A percentile compares a stretch with the other conserved stretches of the same genome.
phyloP scores from a whole-genome alignment of 441 rosid species.

The Daphne laureola region DNA sequence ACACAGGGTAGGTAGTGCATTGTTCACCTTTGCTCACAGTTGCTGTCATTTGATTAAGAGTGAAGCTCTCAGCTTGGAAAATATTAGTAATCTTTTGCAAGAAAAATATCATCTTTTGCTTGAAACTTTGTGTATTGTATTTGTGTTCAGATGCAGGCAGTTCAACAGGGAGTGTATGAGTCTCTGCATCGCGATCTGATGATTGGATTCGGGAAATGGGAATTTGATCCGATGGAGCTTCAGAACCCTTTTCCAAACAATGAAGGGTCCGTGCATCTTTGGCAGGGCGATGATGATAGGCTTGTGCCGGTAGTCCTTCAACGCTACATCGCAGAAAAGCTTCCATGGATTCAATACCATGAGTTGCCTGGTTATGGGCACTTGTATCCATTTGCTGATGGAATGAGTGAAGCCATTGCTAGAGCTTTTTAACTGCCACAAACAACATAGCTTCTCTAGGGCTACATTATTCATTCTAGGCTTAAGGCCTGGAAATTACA shows the following conservation, averaged over 20 bases:
- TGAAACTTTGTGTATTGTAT: no score
- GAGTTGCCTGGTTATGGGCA: constrained; percentile 50
- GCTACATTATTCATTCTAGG: no score
- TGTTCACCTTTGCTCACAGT: neutral
- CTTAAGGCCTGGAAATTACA: no score
- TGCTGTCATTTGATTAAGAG: neutral
- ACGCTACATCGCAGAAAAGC: constrained; percentile 33
- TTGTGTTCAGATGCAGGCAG: constrained; percentile 19
- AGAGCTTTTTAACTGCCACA: constrained; percentile 18
- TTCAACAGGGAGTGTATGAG: constrained; percentile 45
- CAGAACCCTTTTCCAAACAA: constrained; percentile 38
- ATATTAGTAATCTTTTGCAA: no score
- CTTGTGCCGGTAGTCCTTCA: constrained; percentile 41
- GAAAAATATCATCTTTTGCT: no score
- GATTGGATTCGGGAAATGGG: constrained; percentile 54
- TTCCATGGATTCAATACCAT: constrained; percentile 54
- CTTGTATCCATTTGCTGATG: constrained; percentile 24
- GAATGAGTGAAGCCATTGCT: constrained; percentile 34
- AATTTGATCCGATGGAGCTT: constrained; percentile 41
- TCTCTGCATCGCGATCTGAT: constrained; percentile 38
- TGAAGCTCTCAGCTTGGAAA: no score
- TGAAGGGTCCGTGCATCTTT: constrained; percentile 42
- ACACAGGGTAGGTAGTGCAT: constrained; percentile 27
- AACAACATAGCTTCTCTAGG: neutral
- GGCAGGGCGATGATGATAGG: constrained; percentile 52